Evolutionary conservation across 805 yeast genomes (phyloP).

Genomic region (Starmerella ratchasimensis): DNA sequence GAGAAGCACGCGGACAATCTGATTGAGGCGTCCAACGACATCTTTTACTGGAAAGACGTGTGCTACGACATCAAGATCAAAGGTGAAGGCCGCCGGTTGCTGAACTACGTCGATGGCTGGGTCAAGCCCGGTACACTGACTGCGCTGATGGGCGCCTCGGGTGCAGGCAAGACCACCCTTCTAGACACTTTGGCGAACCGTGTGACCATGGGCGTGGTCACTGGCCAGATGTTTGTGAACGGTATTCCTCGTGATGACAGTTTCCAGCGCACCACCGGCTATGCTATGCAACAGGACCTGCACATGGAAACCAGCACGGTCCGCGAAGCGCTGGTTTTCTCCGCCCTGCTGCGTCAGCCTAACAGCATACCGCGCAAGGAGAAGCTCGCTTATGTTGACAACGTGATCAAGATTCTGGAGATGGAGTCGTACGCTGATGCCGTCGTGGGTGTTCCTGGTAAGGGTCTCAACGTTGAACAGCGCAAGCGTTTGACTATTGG

Average conservation of each 20-base stretch:
- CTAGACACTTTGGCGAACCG: slow-evolving; percentile 61
- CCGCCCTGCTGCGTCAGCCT: slow-evolving; percentile 63
- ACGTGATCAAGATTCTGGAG: slow-evolving; percentile 50
- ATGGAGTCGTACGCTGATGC: slow-evolving; percentile 65
- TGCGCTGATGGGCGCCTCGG: slow-evolving; percentile 76
- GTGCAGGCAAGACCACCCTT: slow-evolving; percentile 75
- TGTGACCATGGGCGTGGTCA: slow-evolving; percentile 53
- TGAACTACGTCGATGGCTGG: slow-evolving; percentile 50
- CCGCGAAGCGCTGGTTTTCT: slow-evolving; percentile 57
- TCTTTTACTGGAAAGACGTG: slow-evolving; percentile 51
- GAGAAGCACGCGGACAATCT: slow-evolving; percentile 16
- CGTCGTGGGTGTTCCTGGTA: slow-evolving; percentile 63
- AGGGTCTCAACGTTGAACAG: slow-evolving; percentile 57
- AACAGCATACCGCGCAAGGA: slow-evolving; percentile 40
- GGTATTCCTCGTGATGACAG: slow-evolving; percentile 50
- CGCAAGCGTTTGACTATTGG: slow-evolving; percentile 57
- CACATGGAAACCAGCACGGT: slow-evolving; percentile 59
- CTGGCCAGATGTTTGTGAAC: slow-evolving; percentile 61
- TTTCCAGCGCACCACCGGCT: slow-evolving; percentile 66
- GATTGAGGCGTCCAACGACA: slow-evolving; percentile 31
- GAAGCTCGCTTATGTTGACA: slow-evolving; percentile 54
- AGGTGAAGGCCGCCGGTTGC: slow-evolving; percentile 28
- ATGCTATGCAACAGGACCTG: slow-evolving; percentile 69
- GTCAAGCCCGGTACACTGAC: slow-evolving; percentile 72
- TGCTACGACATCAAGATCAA: slow-evolving; percentile 40